Base-by-base conservation (phyloP, 1,284 basidiomycete species). In the Papiliotrema fonsecae region DNA sequence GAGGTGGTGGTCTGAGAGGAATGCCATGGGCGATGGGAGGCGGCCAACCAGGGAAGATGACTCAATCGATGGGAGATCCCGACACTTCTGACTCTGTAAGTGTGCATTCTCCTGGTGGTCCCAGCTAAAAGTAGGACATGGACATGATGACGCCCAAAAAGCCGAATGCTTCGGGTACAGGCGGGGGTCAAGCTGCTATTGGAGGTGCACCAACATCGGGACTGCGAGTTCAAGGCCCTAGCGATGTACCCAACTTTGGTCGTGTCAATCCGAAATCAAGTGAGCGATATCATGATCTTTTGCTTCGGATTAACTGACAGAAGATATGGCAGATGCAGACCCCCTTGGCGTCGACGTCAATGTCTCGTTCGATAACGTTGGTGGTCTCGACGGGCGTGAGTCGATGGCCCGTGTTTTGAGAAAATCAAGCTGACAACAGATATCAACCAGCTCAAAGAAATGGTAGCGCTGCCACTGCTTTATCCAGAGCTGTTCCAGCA, bases 401-500 rank as follows among this genome's bases (percentile, higher is more conserved):
- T 77, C 27, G 30, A 36, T 16, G 2, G 34, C 28, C 16, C 16
- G 27, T 27, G 9, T 7, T 2, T 36, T 11, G 10, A 36, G 28
- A 21, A 27, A 24, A 4, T 39, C 26, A 14, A 28, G 18, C 32
- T 28, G 3, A 51, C 58, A 19, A 30, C 45, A 89, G 87, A 98
- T 67, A 96, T 98, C 56, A 92, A 96, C 66, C 88, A 92, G 30
- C 77, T 98, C 56, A 98, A 97, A 76, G 96, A 99, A 70, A 98
- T 99, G 96, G 97, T 97, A 0, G 80, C 94, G 19, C 80, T 99
- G 0, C 96, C 96, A 0, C 77, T 99, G 0, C 78, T 97, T 6
- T 99, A 99, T 66, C 96, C 96, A 0, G 96, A 99, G 73, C 85
- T 99, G 10, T 98, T 97, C 70, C 92, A 97, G 61, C 84, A 85